Evolutionary conservation across 345 rosid species (phyloP).

Genomic region (Brassica napus): Da-Ae NC_063452.1:50851001-50851500

Average conservation of each 20-base stretch:
- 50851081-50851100: conserved; percentile 93
- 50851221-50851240: background rate
- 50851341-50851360: background rate
- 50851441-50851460: conserved; percentile 69
- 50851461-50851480: conserved; percentile 58
- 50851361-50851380: background rate
- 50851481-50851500: conserved; percentile 57
- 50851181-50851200: background rate
- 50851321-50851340: background rate
- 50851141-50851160: background rate
- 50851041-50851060: conserved; percentile 87
- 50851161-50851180: background rate
- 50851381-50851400: background rate
- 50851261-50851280: background rate
- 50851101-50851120: conserved; percentile 50
- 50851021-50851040: too few species aligned
- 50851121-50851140: too few species aligned
- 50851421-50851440: background rate
- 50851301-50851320: background rate
- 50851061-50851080: conserved; percentile 91
- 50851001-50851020: too few species aligned
- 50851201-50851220: background rate
- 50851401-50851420: background rate
- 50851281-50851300: background rate
- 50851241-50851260: background rate